Percentiles rank a stretch among this genome's conserved stretches.
These are phyloP conservation scores for Albizia julibrissin DNA, from an alignment of 306 rosid genomes.

Conservation along the genomic window DNA sequence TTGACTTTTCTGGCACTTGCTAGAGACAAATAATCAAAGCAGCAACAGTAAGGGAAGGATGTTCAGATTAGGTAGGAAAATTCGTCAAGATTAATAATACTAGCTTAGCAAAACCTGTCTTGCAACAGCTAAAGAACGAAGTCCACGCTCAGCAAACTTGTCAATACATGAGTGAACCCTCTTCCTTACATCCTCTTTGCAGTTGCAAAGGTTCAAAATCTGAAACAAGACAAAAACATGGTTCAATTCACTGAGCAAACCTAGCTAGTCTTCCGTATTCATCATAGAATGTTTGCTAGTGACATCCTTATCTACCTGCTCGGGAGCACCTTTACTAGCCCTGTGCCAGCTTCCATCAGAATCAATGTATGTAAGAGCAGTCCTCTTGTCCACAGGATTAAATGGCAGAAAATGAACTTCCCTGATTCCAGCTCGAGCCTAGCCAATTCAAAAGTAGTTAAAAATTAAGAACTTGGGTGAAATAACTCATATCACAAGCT, in stretches of 20 bases:
- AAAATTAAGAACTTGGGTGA: background rate
- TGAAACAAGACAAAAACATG: constrained; percentile 30
- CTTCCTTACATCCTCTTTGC: constrained; percentile 76
- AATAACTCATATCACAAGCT: background rate
- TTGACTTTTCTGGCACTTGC: constrained; percentile 81
- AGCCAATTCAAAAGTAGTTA: constrained; percentile 30
- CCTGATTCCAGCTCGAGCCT: constrained; percentile 89
- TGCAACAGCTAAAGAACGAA: constrained; percentile 87
- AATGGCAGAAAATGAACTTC: constrained; percentile 94
- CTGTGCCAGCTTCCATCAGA: constrained; percentile 85
- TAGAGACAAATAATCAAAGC: constrained; percentile 35
- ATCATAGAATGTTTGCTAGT: constrained; percentile 15
- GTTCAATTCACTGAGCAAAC: background rate
- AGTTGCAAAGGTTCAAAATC: constrained; percentile 81
- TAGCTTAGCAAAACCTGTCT: constrained; percentile 66
- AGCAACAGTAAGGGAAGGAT: constrained; percentile 24
- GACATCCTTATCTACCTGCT: constrained; percentile 65
- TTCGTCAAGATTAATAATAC: constrained; percentile 20
- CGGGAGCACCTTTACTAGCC: constrained; percentile 97
- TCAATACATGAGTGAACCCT: constrained; percentile 74
- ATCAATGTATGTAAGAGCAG: constrained; percentile 93
- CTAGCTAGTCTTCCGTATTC: constrained; percentile 13
- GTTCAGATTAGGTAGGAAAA: constrained; percentile 7
- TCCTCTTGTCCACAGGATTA: constrained; percentile 97
- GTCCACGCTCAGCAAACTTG: constrained; percentile 95